Evolutionary conservation across 176 grass and related monocot genomes (phyloP).

Genomic region (Eleusine indica): DNA sequence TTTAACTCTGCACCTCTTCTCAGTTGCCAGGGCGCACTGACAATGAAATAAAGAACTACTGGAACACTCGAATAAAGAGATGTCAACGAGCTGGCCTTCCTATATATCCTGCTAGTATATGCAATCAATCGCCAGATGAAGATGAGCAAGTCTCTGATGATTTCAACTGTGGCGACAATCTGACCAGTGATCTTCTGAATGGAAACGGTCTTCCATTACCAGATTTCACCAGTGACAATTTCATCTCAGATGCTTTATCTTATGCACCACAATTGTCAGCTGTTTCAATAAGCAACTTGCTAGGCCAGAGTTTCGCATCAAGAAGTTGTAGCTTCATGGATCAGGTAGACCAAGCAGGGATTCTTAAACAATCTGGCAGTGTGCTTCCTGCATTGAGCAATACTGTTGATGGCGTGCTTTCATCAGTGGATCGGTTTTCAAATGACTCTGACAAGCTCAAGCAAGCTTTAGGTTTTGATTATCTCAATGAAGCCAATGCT

Average conservation of each 20-base stretch:
- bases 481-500: conserved; percentile 61
- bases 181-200: conserved; percentile 53
- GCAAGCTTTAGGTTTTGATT: conserved; percentile 58
- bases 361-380: conserved; percentile 61
- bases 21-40: conserved; percentile 97
- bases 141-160: conserved; percentile 57
- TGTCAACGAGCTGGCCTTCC: conserved; percentile 77
- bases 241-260: conserved; percentile 58
- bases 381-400: conserved; percentile 57
- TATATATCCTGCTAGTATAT: conserved; percentile 68
- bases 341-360: conserved; percentile 52
- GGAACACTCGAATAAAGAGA: conserved; percentile 97
- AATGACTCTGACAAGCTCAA: conserved; percentile 65
- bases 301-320: conserved; percentile 58
- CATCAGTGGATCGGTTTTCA: conserved; percentile 61
- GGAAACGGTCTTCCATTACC: conserved; percentile 57
- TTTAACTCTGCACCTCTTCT: conserved; percentile 39
- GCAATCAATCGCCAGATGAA: conserved; percentile 57
- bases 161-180: conserved; percentile 56
- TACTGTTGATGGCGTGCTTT: conserved; percentile 46
- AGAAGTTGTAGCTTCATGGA: conserved; percentile 60
- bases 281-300: conserved; percentile 58
- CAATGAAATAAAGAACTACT: conserved; percentile 99
- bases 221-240: conserved; percentile 65
- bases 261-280: conserved; percentile 58